These are phyloP conservation scores for Chytriomyces hyalinus DNA, from an alignment of 192 early-diverging fungal species.

Conservation along the genomic window DNA sequence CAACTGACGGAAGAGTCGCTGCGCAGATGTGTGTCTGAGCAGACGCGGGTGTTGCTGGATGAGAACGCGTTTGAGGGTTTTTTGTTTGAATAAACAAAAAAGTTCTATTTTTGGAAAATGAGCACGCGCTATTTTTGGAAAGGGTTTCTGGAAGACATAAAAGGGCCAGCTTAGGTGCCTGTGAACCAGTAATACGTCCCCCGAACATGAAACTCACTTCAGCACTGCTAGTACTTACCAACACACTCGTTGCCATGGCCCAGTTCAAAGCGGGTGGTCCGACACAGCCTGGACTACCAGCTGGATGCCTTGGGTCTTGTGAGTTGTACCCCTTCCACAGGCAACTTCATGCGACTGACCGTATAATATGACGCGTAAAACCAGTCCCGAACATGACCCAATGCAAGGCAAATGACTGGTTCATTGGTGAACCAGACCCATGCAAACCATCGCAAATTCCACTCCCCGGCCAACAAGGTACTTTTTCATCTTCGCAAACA, in stretches of 20 bases:
- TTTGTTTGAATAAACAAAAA: too few species aligned
- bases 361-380: too few species aligned
- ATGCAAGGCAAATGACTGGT: slow-evolving; percentile 32
- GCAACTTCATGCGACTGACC: too few species aligned
- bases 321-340: too few species aligned
- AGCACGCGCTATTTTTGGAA: too few species aligned
- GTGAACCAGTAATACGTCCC: too few species aligned
- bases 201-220: too few species aligned
- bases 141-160: too few species aligned
- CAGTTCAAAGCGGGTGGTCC: background rate
- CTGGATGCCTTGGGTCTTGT: background rate
- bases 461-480: slow-evolving; percentile 32
- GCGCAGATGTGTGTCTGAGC: slow-evolving; percentile 67
- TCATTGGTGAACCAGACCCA: slow-evolving; percentile 28
- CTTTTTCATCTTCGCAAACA: background rate
- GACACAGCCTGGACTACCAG: background rate
- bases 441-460: slow-evolving; percentile 33
- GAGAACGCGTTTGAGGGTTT: slow-evolving; percentile 74
- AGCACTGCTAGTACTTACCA: background rate
- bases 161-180: too few species aligned
- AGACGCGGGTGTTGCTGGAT: slow-evolving; percentile 81
- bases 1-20: slow-evolving; percentile 73
- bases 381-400: slow-evolving; percentile 21
- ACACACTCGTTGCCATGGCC: background rate
- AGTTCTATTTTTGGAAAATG: too few species aligned